These are phyloP conservation scores for Scedosporium apiospermum DNA, from an alignment of 2,329 filamentous ascomycete species.

Conservation along the genomic window DNA sequence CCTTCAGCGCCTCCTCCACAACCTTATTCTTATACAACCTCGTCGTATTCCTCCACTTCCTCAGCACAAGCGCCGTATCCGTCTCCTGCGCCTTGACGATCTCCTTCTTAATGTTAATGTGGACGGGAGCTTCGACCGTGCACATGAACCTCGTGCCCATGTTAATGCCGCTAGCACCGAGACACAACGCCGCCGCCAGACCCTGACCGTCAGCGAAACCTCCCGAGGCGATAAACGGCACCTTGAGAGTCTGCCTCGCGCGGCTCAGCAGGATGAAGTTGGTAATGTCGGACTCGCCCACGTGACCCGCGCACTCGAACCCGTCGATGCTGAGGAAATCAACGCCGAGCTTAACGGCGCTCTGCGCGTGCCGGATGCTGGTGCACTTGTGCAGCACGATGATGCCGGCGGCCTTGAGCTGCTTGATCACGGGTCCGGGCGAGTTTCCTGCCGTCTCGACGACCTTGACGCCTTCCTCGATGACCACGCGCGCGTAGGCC, in stretches of 20 bases:
- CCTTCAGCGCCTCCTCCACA: conserved; percentile 65
- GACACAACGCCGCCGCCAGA: conserved; percentile 76
- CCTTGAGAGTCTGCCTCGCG: conserved; percentile 71
- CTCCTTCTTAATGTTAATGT: conserved; percentile 84
- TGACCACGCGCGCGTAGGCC: conserved; percentile 83
- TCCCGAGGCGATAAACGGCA: conserved; percentile 92
- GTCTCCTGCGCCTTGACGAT: conserved; percentile 86
- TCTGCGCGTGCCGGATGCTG: conserved; percentile 85
- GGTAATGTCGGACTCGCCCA: conserved; percentile 79
- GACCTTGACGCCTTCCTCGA: conserved; percentile 84
- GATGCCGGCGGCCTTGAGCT: conserved; percentile 70
- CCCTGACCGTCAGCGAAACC: conserved; percentile 94
- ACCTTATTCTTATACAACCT: conserved; percentile 88
- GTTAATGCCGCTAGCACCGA: conserved; percentile 91
- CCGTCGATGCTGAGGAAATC: conserved; percentile 97
- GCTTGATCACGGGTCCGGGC: conserved; percentile 80
- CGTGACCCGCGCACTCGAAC: conserved; percentile 91
- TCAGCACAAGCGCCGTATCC: conserved; percentile 79
- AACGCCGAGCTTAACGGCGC: conserved; percentile 85
- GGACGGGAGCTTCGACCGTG: conserved; percentile 86
- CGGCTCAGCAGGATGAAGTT: conserved; percentile 82
- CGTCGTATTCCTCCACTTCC: conserved; percentile 88
- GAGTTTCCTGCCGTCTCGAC: conserved; percentile 88
- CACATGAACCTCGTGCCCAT: conserved; percentile 99
- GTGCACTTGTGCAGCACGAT: conserved; percentile 96